A percentile compares a stretch with the other conserved stretches of the same genome.
Evolutionary conservation across 306 rosid species (phyloP).

Genomic region (Casuarina equisetifolia): DNA sequence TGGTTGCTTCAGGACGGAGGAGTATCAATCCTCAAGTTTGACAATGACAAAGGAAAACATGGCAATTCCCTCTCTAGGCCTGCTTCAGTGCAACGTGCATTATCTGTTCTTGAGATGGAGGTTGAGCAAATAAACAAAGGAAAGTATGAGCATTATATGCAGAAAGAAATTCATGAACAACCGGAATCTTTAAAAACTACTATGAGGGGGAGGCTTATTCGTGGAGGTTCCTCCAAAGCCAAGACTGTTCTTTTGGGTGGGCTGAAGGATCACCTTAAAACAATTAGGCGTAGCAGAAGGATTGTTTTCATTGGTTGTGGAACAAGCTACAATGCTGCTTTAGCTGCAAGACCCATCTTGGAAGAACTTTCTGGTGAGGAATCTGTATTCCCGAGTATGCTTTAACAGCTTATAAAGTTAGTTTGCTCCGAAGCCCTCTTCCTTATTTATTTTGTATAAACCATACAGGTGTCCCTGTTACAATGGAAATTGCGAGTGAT

Average conservation of each 20-base stretch:
- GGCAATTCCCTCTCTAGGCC: slow-evolving; percentile 61
- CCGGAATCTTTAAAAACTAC: slow-evolving; percentile 94
- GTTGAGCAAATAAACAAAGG: slow-evolving; percentile 98
- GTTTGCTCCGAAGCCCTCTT: slow-evolving; percentile 6
- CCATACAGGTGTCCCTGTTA: slow-evolving; percentile 84
- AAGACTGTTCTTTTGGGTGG: slow-evolving; percentile 95
- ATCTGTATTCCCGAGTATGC: slow-evolving; percentile 18
- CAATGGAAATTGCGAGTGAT: slow-evolving; percentile 99
- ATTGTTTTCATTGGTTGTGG: slow-evolving; percentile 95
- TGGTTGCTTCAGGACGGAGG: slow-evolving; percentile 78
- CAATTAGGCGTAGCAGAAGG: slow-evolving; percentile 95
- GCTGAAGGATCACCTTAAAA: slow-evolving; percentile 92
- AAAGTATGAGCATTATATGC: slow-evolving; percentile 91
- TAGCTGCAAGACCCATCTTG: slow-evolving; percentile 94
- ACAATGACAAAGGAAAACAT: slow-evolving; percentile 57
- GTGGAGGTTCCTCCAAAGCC: slow-evolving; percentile 67
- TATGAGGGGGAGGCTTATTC: slow-evolving; percentile 96
- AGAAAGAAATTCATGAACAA: slow-evolving; percentile 97
- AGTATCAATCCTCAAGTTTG: slow-evolving; percentile 78
- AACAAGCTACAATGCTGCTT: slow-evolving; percentile 97
- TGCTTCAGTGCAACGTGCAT: slow-evolving; percentile 88
- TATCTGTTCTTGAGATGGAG: slow-evolving; percentile 95
- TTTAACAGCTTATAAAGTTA: slow-evolving; percentile 19
- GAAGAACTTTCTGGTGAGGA: slow-evolving; percentile 96
- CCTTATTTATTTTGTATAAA: slow-evolving; percentile 24